Percentiles rank a stretch among this genome's conserved stretches.
Conservation (phyloP, 208 protist species). For the Leishmania arabica region DNA sequence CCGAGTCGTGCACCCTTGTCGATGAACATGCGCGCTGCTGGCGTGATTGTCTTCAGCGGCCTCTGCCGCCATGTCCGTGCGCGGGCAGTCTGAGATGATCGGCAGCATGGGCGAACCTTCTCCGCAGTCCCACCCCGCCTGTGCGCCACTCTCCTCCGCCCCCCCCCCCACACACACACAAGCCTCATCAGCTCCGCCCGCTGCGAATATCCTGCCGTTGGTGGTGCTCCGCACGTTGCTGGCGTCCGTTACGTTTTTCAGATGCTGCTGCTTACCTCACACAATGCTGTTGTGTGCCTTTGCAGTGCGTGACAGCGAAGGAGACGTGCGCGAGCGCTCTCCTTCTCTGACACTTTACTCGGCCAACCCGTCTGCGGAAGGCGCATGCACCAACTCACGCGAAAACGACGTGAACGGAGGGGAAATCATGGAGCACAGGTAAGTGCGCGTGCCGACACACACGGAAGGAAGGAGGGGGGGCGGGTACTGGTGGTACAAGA, state of each 20-base stretch:
- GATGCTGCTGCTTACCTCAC: neutral
- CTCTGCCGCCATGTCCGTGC: neutral
- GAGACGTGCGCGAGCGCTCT: neutral
- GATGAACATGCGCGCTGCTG: neutral
- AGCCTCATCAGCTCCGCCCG: neutral
- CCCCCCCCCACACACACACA: neutral
- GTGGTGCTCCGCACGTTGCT: neutral
- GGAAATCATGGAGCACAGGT: no score
- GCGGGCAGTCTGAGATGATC: neutral
- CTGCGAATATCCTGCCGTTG: neutral
- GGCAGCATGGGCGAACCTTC: neutral
- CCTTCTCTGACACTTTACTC: no score
- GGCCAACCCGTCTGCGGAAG: no score
- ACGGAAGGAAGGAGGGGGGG: neutral
- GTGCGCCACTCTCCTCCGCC: neutral
- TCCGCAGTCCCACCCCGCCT: neutral
- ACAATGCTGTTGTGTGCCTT: neutral
- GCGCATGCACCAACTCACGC: no score
- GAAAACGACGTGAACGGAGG: no score
- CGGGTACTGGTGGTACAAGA: no score
- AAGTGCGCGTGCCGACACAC: no score
- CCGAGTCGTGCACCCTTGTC: neutral
- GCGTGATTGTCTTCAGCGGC: neutral
- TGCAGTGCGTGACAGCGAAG: neutral
- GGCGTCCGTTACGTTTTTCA: neutral